These are phyloP conservation scores for Lepidium sativum DNA, from an alignment of 345 rosid species.

Conservation along the genomic window DNA sequence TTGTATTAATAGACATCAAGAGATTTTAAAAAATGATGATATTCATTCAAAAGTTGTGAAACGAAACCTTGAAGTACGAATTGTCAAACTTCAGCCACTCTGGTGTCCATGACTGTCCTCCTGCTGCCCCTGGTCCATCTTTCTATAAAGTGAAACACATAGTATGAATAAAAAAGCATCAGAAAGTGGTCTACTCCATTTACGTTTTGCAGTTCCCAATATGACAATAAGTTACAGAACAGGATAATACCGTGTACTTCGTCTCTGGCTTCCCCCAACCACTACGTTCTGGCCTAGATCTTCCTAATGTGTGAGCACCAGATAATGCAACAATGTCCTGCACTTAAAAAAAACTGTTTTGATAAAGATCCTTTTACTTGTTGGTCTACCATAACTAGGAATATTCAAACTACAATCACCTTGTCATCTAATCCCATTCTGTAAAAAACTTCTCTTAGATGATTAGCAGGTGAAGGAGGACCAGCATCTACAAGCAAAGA, in stretches of 20 bases:
- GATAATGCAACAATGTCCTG: slow-evolving; percentile 95
- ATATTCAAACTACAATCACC: slow-evolving; percentile 35
- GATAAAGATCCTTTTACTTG: neutral
- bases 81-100: slow-evolving; percentile 96
- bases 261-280: slow-evolving; percentile 97
- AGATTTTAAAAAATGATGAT: neutral
- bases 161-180: neutral
- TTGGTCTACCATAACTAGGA: neutral
- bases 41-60: neutral
- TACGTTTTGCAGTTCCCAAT: neutral
- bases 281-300: slow-evolving; percentile 98
- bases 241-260: slow-evolving; percentile 67
- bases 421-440: slow-evolving; percentile 92
- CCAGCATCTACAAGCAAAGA: slow-evolving; percentile 54
- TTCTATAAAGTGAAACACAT: slow-evolving; percentile 39
- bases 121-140: slow-evolving; percentile 93
- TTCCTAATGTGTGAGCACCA: slow-evolving; percentile 95
- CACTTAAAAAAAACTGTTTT: neutral
- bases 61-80: slow-evolving; percentile 83
- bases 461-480: slow-evolving; percentile 78
- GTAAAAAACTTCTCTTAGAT: slow-evolving; percentile 74
- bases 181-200: neutral
- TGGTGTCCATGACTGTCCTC: slow-evolving; percentile 95
- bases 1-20: neutral
- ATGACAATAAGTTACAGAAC: neutral